Evolutionary conservation across 2,329 filamentous ascomycete species (phyloP), one percentile per base, ranked within the genome.

Genomic region (Graphilbum fragrans): DNA sequence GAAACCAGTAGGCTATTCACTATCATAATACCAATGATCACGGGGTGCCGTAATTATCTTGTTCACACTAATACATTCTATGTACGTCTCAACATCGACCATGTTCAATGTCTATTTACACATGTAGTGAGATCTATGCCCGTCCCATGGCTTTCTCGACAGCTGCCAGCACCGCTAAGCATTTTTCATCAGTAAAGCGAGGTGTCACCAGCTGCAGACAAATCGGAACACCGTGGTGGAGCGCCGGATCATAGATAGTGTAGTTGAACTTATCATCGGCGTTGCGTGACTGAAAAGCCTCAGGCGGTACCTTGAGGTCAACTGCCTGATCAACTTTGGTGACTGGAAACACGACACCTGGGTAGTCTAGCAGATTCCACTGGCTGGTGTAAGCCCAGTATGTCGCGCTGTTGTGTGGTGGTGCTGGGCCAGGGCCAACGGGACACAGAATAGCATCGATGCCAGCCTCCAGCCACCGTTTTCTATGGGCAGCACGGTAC

Each of bases 321-420:
- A 33, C 27, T 31, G 37, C 31, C 18, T 40, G 32, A 5, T 41
- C 39, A 7, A 71, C 66, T 10, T 55, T 55, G 0, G 70, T 72
- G n/a, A 66, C 67, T 0, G 76, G 75, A 17, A 80, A 58, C 0
- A 70, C 66, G 7, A 75, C 54, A 1, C 73, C 67, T 0, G 72
- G 62, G 48, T 80, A 80, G 50, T 81, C 76, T 5, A 43, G 41
- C 10, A 43, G 22, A 23, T 43, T 43, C 41, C 41, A 43, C 11
- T 35, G 21, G 16, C 18, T 10, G 2, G 41, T 29, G 23, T 43
- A 43, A 18, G 18, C 17, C 36, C 36, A 43, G 33, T 43, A 43
- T 11, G 17, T 20, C 7, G 39, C 22, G 18, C 35, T 25, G 9
- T 29, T 25, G 25, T 41, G 39, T 10, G 39, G 39, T 3, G 39